Evolutionary conservation across 345 rosid species (phyloP).

Genomic region (Corymbia maculata): DNA sequence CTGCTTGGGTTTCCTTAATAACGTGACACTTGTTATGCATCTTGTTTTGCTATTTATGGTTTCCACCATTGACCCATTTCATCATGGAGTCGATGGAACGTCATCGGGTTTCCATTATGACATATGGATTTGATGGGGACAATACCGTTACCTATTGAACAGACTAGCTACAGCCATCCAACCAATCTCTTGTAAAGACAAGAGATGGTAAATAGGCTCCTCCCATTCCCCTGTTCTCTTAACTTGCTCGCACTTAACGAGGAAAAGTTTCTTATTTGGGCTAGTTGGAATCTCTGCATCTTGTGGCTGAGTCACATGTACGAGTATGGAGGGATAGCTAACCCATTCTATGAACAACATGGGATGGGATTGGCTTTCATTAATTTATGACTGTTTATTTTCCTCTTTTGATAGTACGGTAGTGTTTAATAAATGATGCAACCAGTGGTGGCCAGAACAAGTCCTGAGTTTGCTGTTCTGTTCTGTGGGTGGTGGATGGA

Average conservation of each 20-base stretch:
- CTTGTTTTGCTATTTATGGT: neutral
- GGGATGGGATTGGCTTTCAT: neutral
- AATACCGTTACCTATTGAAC: neutral
- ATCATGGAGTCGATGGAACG: neutral
- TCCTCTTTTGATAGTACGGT: neutral
- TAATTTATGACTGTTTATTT: neutral
- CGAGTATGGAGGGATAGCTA: neutral
- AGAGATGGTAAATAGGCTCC: neutral
- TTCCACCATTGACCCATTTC: neutral
- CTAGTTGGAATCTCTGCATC: neutral
- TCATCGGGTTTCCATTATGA: neutral
- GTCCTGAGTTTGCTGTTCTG: neutral
- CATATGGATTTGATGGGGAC: neutral
- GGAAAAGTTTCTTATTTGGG: neutral
- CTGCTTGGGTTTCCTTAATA: neutral
- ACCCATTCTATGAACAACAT: neutral
- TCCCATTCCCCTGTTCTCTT: neutral
- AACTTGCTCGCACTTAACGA: neutral
- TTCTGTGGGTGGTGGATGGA: neutral
- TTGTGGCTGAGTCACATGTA: neutral
- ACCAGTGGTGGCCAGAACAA: neutral
- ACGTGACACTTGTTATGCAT: neutral
- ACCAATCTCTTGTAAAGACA: neutral
- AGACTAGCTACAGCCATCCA: neutral
- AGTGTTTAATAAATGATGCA: neutral